Conservation (phyloP, 192 early-diverging fungal genomes). For the Chytriomyces sp. region DNA sequence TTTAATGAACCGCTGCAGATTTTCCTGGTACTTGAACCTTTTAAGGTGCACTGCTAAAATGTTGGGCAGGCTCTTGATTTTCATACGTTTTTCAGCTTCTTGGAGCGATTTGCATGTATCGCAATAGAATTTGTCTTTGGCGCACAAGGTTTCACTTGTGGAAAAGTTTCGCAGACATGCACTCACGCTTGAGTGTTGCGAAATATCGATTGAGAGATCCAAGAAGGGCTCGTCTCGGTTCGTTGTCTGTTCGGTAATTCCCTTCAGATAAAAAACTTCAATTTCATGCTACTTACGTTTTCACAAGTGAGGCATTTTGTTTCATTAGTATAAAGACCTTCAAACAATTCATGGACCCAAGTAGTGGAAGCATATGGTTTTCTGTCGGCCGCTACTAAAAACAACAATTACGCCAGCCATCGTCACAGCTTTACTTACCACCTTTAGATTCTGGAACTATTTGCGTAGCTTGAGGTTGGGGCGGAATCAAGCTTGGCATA, state of each 20-base stretch:
- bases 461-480: background rate
- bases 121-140: conserved; percentile 98
- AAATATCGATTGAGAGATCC: conserved; percentile 95
- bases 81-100: conserved; percentile 97
- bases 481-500: conserved; percentile 11
- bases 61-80: conserved; percentile 90
- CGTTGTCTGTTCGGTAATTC: conserved; percentile 59
- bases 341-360: conserved; percentile 96
- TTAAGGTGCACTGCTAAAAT: conserved; percentile 95
- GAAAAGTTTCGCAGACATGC: conserved; percentile 95
- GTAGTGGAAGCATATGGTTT: conserved; percentile 46
- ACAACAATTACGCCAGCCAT: background rate
- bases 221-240: conserved; percentile 93
- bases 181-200: conserved; percentile 92
- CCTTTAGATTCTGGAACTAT: background rate
- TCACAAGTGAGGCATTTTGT: conserved; percentile 97
- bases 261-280: background rate
- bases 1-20: conserved; percentile 88
- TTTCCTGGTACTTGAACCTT: conserved; percentile 97
- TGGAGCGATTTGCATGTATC: conserved; percentile 92
- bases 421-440: background rate
- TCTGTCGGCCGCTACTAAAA: conserved; percentile 6
- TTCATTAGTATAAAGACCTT: conserved; percentile 94
- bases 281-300: conserved; percentile 51
- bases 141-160: conserved; percentile 84